phyloP scores from a whole-genome alignment of 2,329 filamentous ascomycete species.

The Cercospora sp. region DNA sequence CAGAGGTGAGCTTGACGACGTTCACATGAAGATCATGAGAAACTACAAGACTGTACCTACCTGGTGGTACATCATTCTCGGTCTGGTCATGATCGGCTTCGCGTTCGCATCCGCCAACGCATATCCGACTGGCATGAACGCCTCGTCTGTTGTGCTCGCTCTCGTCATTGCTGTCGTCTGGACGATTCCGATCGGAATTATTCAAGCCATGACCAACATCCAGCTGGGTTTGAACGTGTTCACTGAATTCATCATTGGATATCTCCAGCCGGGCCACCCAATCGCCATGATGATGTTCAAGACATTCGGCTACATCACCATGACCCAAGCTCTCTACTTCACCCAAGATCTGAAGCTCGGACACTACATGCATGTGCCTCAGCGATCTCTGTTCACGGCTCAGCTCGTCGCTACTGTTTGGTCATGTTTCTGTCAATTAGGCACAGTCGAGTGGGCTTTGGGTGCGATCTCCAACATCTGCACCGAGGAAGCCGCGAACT shows the following conservation, averaged over 20 bases:
- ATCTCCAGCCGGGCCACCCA: slow-evolving; percentile 34
- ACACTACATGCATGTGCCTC: slow-evolving; percentile 48
- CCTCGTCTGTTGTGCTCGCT: slow-evolving; percentile 79
- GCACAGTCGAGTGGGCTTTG: slow-evolving; percentile 47
- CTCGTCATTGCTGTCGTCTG: slow-evolving; percentile 74
- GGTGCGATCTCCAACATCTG: slow-evolving; percentile 38
- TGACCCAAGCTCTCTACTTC: slow-evolving; percentile 47
- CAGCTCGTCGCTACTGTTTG: slow-evolving; percentile 49
- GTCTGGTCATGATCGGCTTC: slow-evolving; percentile 27
- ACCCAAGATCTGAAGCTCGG: slow-evolving; percentile 46
- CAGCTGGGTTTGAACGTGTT: slow-evolving; percentile 32
- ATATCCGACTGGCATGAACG: slow-evolving; percentile 78
- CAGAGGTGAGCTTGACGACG: slow-evolving; percentile 60
- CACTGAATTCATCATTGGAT: slow-evolving; percentile 29
- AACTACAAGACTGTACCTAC: slow-evolving; percentile 79
- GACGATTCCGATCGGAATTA: slow-evolving; percentile 87
- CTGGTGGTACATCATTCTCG: slow-evolving; percentile 63
- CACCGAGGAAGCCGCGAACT: slow-evolving; percentile 20
- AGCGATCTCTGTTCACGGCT: slow-evolving; percentile 44
- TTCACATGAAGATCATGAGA: slow-evolving; percentile 81
- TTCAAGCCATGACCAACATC: slow-evolving; percentile 83
- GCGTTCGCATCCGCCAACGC: slow-evolving; percentile 34
- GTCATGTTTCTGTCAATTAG: slow-evolving; percentile 41
- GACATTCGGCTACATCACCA: slow-evolving; percentile 42
- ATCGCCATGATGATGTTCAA: slow-evolving; percentile 45